Conservation (phyloP, 768 basidiomycete genomes). For the Naganishia friedmannii region DNA sequence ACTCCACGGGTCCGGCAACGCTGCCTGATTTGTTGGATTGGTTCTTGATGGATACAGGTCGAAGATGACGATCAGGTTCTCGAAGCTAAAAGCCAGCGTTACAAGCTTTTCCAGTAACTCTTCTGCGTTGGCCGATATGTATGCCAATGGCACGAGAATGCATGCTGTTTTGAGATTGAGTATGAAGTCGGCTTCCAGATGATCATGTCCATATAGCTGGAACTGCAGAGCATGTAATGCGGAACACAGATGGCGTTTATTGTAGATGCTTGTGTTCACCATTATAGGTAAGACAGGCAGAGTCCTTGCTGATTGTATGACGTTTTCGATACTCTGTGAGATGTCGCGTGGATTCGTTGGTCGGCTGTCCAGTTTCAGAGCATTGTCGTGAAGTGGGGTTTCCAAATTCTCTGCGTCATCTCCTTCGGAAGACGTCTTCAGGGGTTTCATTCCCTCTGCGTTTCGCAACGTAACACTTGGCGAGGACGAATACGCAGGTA, state of each 20-base stretch:
- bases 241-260: constrained; percentile 1
- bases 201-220: constrained; percentile 12
- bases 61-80: constrained; percentile 10
- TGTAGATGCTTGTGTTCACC: not conserved
- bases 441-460: not conserved
- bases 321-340: not conserved
- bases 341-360: not conserved
- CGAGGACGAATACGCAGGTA: too few species aligned
- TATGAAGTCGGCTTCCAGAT: constrained; percentile 10
- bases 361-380: not conserved
- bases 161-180: constrained; percentile 8
- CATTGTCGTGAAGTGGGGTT: not conserved
- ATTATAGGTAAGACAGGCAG: not conserved
- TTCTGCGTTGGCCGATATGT: not conserved
- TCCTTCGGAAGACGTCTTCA: not conserved
- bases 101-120: not conserved
- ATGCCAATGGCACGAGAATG: not conserved
- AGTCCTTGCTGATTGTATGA: not conserved
- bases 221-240: not conserved
- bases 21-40: not conserved
- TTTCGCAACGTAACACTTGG: too few species aligned
- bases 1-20: constrained; percentile 5
- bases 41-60: not conserved
- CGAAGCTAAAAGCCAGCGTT: not conserved
- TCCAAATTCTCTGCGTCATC: not conserved